Base-by-base conservation (phyloP, 2,329 filamentous ascomycete species). In the Monilinia fructigena region DNA sequence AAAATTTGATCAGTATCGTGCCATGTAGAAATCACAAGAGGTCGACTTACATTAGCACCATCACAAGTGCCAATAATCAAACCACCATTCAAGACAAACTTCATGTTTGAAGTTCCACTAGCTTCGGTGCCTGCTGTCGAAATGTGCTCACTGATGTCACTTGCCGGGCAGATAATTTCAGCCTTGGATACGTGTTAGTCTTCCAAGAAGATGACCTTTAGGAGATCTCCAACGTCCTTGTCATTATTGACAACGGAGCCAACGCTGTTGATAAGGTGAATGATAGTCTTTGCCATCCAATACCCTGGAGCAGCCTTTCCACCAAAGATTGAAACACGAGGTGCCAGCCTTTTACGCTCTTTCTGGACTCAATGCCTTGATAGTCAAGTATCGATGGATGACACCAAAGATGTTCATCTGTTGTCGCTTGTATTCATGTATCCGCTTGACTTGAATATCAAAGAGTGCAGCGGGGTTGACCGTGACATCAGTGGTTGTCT, bases 171-270 rank as follows among this genome's bases (percentile, higher is more conserved):
- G 75, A 99, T 97, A 75, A 98, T 93, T 80, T 99, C 95, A 3
- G 95, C 95, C 83, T 99, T 99, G 86, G 93, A 97, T 76, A 99
- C 95, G 72, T 99, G 99, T 85, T 99, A 99, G 80, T 99, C 95
- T 76, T 96, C 92, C 64, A 99, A 80, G 83, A 97, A 99, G 75
- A 99, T 88, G 63, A 99, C 95, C 84, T 99, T 99, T 76, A 99
- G 85, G 40, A 96, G 83, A 75, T 98, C 94, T 42, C 94, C 94
- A 75, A 98, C 89, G 45, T 98, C 95, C 54, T 87, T 83, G 75
- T 99, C 95, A 52, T 91, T 91, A 82, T 99, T 99, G 72, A 99
- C 89, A 3, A 98, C 91, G 20, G 87, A 81, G 4, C 92, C 93
- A 35, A 98, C 95, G 69, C 88, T 89, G 81, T 97, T 98, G 82